These are phyloP conservation scores for Sequoiadendron giganteum DNA, from an alignment of 75 land plant species.

Conservation along the genomic window DNA sequence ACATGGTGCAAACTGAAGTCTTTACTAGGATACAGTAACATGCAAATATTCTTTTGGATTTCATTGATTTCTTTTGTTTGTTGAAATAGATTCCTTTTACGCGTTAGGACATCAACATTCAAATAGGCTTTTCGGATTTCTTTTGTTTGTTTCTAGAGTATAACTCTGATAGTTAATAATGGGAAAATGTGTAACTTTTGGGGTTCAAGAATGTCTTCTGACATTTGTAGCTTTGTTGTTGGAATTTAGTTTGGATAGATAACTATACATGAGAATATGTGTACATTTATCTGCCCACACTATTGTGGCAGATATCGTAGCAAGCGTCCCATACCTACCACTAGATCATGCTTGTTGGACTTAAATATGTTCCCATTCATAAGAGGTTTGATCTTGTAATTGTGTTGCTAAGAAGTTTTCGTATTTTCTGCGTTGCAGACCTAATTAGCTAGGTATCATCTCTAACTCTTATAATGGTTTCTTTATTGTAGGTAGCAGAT, in stretches of 20 bases:
- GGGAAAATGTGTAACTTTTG: too few relatives aligned
- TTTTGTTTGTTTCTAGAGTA: neutral
- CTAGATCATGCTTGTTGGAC: neutral
- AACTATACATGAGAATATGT: too few relatives aligned
- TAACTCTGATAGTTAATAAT: neutral
- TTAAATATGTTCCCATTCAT: neutral
- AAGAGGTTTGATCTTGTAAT: neutral
- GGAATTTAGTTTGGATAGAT: too few relatives aligned
- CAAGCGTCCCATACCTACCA: neutral
- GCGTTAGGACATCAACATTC: neutral
- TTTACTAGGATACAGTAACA: neutral
- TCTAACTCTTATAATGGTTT: constrained; percentile 2
- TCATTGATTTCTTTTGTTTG: neutral
- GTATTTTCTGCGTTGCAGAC: neutral
- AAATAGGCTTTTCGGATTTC: too few relatives aligned
- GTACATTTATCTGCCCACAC: neutral
- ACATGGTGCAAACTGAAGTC: neutral
- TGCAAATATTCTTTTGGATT: neutral
- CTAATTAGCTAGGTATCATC: neutral
- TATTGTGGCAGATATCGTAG: neutral
- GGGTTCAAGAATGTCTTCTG: too few relatives aligned
- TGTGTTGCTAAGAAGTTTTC: neutral
- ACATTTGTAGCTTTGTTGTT: too few relatives aligned
- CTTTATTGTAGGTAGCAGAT: constrained; percentile 72
- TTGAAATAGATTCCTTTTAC: too few relatives aligned